These are phyloP conservation scores for Colletotrichum sp. DNA, from an alignment of 2,329 filamentous ascomycete genomes.

Conservation along the genomic window DNA sequence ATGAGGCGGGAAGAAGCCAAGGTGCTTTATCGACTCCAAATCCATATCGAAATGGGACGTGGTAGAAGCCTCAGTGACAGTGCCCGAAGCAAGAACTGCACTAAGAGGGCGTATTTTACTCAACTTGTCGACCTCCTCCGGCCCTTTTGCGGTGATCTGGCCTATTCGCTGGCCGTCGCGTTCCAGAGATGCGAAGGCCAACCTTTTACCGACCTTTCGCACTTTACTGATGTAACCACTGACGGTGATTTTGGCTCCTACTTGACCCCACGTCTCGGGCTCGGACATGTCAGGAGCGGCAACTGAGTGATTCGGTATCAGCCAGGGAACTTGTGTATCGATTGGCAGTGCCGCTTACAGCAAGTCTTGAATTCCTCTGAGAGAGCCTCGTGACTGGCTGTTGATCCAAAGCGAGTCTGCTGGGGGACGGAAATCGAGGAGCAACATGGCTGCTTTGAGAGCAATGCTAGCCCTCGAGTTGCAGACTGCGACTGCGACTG, in stretches of 20 bases:
- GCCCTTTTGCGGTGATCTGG: constrained; percentile 51
- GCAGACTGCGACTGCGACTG: neutral
- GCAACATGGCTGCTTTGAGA: neutral
- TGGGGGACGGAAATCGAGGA: neutral
- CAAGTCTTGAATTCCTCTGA: constrained; percentile 15
- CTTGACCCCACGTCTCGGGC: constrained; percentile 24
- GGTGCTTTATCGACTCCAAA: constrained; percentile 64
- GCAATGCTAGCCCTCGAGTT: neutral
- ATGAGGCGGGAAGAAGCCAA: constrained; percentile 77
- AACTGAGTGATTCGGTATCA: constrained; percentile 24
- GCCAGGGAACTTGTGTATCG: neutral
- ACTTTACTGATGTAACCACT: constrained; percentile 77
- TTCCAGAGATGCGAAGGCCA: constrained; percentile 64
- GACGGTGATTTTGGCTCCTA: constrained; percentile 52
- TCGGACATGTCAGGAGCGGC: constrained; percentile 33
- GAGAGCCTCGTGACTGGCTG: neutral
- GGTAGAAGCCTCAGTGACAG: constrained; percentile 1
- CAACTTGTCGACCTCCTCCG: constrained; percentile 42
- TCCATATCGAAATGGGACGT: constrained; percentile 58
- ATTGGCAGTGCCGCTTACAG: neutral
- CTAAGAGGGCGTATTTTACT: constrained; percentile 54
- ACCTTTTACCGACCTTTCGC: constrained; percentile 69
- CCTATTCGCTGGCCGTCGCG: constrained; percentile 41
- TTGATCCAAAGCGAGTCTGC: neutral
- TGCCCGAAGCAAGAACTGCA: constrained; percentile 55